Conservation (phyloP, 495 filamentous ascomycete genomes). For the Lineolata rhizophorae region DNA sequence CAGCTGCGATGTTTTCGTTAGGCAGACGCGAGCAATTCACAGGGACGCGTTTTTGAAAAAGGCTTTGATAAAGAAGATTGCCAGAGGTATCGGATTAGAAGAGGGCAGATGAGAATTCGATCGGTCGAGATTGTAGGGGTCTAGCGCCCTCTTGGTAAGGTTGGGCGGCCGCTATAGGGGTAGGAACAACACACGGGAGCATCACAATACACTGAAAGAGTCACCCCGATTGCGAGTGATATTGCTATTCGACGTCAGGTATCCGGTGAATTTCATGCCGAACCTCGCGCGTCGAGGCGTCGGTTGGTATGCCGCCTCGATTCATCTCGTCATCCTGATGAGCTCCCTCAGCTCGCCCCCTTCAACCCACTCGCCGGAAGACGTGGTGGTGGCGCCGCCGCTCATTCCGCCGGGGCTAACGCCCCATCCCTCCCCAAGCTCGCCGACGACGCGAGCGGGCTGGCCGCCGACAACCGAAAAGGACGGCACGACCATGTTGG, state of each 20-base stretch:
- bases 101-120: too few relatives aligned
- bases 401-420: conserved; percentile 24
- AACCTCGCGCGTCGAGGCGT: too few relatives aligned
- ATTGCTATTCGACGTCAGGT: too few relatives aligned
- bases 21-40: conserved; percentile 59
- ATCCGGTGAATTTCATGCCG: too few relatives aligned
- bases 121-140: too few relatives aligned
- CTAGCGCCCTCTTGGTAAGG: too few relatives aligned
- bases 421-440: conserved; percentile 63
- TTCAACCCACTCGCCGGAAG: conserved; percentile 16
- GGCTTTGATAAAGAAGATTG: conserved; percentile 76
- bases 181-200: too few relatives aligned
- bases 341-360: conserved; percentile 22
- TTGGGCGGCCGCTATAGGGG: too few relatives aligned
- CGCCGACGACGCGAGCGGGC: conserved; percentile 64
- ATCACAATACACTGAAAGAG: too few relatives aligned
- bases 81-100: conserved; percentile 57
- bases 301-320: background rate
- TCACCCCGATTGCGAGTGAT: too few relatives aligned
- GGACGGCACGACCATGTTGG: conserved; percentile 77
- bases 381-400: conserved; percentile 8
- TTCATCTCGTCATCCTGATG: conserved; percentile 18
- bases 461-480: conserved; percentile 67
- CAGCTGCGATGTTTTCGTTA: conserved; percentile 59
- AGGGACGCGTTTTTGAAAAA: conserved; percentile 83